Conservation (phyloP, 108 stramenopile species). For the Nitzschia sp. region DNA sequence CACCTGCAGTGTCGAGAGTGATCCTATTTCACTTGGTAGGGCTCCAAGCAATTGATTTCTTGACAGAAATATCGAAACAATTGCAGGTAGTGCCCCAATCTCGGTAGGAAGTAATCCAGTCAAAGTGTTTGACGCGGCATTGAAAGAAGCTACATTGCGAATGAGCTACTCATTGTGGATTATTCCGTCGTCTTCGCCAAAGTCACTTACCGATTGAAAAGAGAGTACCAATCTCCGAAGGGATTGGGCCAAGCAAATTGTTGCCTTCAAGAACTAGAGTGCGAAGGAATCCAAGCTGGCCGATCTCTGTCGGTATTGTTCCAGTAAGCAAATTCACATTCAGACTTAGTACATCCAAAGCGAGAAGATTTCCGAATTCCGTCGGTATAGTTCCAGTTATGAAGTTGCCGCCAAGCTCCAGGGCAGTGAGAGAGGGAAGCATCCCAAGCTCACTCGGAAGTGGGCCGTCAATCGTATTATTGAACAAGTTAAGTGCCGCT, state of each 20-base stretch:
- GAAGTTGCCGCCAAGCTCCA: constrained; percentile 54
- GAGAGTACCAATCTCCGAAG: constrained; percentile 22
- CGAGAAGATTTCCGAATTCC: constrained; percentile 43
- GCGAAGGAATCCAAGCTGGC: constrained; percentile 4
- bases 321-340: constrained; percentile 28
- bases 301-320: constrained; percentile 25
- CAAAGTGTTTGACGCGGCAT: neutral
- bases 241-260: constrained; percentile 24
- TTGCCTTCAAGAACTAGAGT: constrained; percentile 16
- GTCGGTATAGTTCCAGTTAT: constrained; percentile 59
- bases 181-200: neutral
- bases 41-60: constrained; percentile 26
- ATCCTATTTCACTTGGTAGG: constrained; percentile 24
- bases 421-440: constrained; percentile 44
- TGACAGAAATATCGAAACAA: constrained; percentile 14
- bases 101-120: constrained; percentile 1
- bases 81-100: constrained; percentile 14
- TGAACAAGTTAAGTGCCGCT: constrained; percentile 19
- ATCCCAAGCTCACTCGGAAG: constrained; percentile 61
- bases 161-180: neutral
- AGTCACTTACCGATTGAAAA: constrained; percentile 15
- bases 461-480: constrained; percentile 50
- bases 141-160: neutral
- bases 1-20: constrained; percentile 4
- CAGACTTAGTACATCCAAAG: constrained; percentile 37